Conservation (phyloP, 2,329 filamentous ascomycete species). For the Arthrinium phaeospermum region DNA sequence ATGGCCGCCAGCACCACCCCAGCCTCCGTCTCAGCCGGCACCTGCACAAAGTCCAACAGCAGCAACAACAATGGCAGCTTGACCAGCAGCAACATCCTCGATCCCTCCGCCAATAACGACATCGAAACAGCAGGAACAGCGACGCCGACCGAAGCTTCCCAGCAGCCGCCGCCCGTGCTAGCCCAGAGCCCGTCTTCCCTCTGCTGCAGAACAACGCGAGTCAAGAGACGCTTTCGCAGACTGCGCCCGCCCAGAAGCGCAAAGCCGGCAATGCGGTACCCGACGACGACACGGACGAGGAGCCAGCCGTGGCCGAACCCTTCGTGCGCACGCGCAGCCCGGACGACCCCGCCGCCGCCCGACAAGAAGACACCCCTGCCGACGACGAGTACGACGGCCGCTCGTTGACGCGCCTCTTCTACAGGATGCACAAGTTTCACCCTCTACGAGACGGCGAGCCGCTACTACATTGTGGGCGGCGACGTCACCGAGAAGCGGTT, state of each 20-base stretch:
- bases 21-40: background rate
- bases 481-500: slow-evolving; percentile 90
- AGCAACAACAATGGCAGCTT: background rate
- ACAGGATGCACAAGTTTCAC: slow-evolving; percentile 96
- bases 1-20: slow-evolving; percentile 10
- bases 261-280: slow-evolving; percentile 22
- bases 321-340: slow-evolving; percentile 63
- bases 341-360: slow-evolving; percentile 39
- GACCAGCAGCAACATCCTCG: background rate
- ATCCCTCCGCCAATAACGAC: slow-evolving; percentile 25
- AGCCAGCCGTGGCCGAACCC: slow-evolving; percentile 61
- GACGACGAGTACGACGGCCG: slow-evolving; percentile 34
- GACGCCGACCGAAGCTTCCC: slow-evolving; percentile 9
- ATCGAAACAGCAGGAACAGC: background rate
- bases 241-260: slow-evolving; percentile 36
- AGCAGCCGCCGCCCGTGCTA: background rate
- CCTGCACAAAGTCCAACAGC: background rate
- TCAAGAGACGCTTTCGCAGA: slow-evolving; percentile 42
- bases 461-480: slow-evolving; percentile 93
- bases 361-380: slow-evolving; percentile 26
- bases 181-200: slow-evolving; percentile 43
- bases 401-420: slow-evolving; percentile 45
- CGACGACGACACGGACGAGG: slow-evolving; percentile 63
- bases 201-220: slow-evolving; percentile 49
- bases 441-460: slow-evolving; percentile 92